Evolutionary conservation across 139 green algal species (phyloP).

Genomic region (Chlamydomonas asymmetrica): DNA sequence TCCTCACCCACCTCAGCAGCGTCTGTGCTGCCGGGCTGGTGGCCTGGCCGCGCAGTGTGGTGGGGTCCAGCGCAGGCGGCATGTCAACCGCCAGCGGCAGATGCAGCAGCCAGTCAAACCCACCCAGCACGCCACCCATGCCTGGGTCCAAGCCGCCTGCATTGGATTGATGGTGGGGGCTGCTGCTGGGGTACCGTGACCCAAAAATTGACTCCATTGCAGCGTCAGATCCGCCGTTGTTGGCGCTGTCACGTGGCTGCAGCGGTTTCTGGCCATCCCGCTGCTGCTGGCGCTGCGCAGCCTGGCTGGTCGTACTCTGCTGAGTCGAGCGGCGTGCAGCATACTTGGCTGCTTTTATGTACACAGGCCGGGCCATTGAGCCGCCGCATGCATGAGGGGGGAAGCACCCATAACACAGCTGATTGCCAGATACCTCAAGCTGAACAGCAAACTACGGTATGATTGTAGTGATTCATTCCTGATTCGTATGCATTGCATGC

Average conservation of each 20-base stretch:
- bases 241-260: not conserved
- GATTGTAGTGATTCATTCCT: no score
- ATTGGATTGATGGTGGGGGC: not conserved
- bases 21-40: conserved; percentile 4
- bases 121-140: not conserved
- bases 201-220: not conserved
- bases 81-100: conserved; percentile 11
- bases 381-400: no score
- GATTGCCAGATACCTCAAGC: no score
- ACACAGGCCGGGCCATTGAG: no score
- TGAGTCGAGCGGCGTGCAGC: no score
- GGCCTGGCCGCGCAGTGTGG: conserved; percentile 5
- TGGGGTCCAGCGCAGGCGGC: conserved; percentile 11
- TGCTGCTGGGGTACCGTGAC: not conserved
- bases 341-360: no score
- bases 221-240: not conserved
- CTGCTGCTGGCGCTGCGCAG: not conserved
- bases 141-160: not conserved
- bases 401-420: no score
- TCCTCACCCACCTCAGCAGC: not conserved
- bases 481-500: no score
- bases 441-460: no score
- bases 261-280: not conserved
- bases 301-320: no score
- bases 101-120: conserved; percentile 15